These are phyloP conservation scores for Pyrenula aspistea DNA, from an alignment of 495 filamentous ascomycete genomes.

Conservation along the genomic window DNA sequence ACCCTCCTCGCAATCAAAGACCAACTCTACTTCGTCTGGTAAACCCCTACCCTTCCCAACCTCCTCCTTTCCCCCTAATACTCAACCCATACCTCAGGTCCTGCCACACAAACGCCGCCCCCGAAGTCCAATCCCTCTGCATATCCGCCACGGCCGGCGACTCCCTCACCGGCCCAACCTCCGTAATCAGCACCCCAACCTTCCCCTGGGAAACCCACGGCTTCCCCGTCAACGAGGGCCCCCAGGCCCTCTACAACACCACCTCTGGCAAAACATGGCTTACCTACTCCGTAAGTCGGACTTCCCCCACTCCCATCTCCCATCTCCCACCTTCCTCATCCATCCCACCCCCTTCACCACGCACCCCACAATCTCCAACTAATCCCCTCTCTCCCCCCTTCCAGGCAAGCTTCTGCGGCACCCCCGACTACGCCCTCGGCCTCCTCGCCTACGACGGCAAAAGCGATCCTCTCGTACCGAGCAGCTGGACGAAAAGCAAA, in stretches of 20 bases:
- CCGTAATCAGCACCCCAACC: slow-evolving; percentile 31
- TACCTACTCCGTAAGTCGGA: slow-evolving; percentile 33
- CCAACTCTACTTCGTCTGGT: slow-evolving; percentile 25
- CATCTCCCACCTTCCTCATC: too few species aligned
- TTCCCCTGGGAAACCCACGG: slow-evolving; percentile 32
- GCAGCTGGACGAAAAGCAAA: slow-evolving; percentile 31
- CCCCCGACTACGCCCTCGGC: slow-evolving; percentile 36
- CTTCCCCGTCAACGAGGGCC: slow-evolving; percentile 40
- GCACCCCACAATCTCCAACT: too few species aligned
- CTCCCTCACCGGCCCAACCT: slow-evolving; percentile 16
- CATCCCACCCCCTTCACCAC: too few species aligned
- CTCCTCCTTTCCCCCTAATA: too few species aligned
- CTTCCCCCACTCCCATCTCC: too few species aligned
- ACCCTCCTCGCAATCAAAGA: slow-evolving; percentile 22
- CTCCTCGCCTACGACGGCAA: slow-evolving; percentile 29
- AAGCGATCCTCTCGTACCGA: slow-evolving; percentile 21
- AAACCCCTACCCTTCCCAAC: too few species aligned
- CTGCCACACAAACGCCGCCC: slow-evolving; percentile 28
- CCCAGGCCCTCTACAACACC: slow-evolving; percentile 28
- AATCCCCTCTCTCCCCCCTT: too few species aligned
- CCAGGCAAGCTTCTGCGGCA: slow-evolving; percentile 43
- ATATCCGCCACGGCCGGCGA: slow-evolving; percentile 18
- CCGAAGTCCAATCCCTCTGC: slow-evolving; percentile 33
- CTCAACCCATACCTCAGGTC: too few species aligned
- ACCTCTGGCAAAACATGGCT: slow-evolving; percentile 36